Evolutionary conservation across 352 stramenopile species (phyloP).

Genomic region (Elongisporangium senticosum): DNA sequence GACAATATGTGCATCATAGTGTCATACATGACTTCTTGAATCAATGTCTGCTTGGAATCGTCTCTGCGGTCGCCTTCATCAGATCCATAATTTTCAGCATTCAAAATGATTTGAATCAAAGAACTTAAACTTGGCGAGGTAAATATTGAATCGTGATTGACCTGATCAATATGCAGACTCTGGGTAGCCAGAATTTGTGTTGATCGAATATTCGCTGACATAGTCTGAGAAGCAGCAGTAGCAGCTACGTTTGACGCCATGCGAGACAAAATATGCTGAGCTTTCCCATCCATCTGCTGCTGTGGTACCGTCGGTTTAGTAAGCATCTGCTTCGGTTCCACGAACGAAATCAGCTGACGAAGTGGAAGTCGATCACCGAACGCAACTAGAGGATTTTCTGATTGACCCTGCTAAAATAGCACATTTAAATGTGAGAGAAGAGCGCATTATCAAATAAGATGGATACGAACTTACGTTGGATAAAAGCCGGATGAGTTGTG

Average conservation of each 20-base stretch:
- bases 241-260: conserved; percentile 37
- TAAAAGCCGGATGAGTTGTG: conserved; percentile 65
- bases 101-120: conserved; percentile 1
- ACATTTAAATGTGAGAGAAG: conserved; percentile 2
- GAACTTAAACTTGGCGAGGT: neutral
- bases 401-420: conserved; percentile 10
- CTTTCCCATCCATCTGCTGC: conserved; percentile 22
- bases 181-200: conserved; percentile 53
- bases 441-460: neutral
- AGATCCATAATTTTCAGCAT: neutral
- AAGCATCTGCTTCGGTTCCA: conserved; percentile 13
- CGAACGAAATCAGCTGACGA: conserved; percentile 62
- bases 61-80: neutral
- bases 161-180: conserved; percentile 41
- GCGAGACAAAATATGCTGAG: conserved; percentile 66
- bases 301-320: conserved; percentile 7
- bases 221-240: conserved; percentile 27
- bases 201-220: conserved; percentile 42
- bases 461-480: conserved; percentile 18
- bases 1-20: conserved; percentile 79
- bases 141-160: conserved; percentile 2
- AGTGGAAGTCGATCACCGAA: conserved; percentile 61
- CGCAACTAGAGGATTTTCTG: conserved; percentile 39
- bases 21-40: conserved; percentile 69
- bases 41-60: conserved; percentile 13